Base-by-base conservation (phyloP, 2,329 filamentous ascomycete genomes). In the Pseudogymnoascus sp. region DNA sequence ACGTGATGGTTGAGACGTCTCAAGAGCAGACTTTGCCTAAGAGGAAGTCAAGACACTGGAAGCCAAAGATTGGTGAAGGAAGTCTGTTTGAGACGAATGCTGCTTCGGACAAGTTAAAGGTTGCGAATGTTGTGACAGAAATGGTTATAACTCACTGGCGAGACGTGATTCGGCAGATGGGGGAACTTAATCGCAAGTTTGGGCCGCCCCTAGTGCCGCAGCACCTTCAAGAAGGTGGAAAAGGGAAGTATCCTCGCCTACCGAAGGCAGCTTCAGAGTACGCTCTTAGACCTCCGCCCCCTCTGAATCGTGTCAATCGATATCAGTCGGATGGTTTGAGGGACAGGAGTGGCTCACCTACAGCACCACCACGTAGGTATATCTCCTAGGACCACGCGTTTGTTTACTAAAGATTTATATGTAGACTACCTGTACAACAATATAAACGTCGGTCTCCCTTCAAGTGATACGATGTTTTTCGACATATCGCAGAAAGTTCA, bases 111-210 rank as follows among this genome's bases (percentile, higher is more conserved):
- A 87, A 84, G 67, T 77, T 86, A 21, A 77, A 79, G 50, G 73
- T 86, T 62, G 84, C 84, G 10, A 87, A 85, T 64, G 75, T 75
- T 33, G 81, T 89, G 31, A 77, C 84, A 0, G 84, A 88, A 71
- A 88, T 89, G 85, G 75, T 89, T 4, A 83, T 89, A 59, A 76
- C 80, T 1, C 80, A 88, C 66, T 89, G 87, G 87, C 77, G 82
- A 64, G 84, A 87, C 59, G 78, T 88, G 10, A 83, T 87, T 46
- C 77, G 79, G 40, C 82, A 89, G 63, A 80, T 88, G 77, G 82
- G 76, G 63, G 78, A 75, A 44, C 69, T 87, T 1, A 61, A 63
- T 23, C 64, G 64, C 7, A 56, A 23, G 23, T 23, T 70, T 3
- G 68, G 68, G 50, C 53, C 62, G 19, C 21, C 19, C n/a, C 7